Evolutionary conservation across 2,329 filamentous ascomycete species (phyloP), one percentile per base, ranked within the genome.

Genomic region (Lachnellula arida): DNA sequence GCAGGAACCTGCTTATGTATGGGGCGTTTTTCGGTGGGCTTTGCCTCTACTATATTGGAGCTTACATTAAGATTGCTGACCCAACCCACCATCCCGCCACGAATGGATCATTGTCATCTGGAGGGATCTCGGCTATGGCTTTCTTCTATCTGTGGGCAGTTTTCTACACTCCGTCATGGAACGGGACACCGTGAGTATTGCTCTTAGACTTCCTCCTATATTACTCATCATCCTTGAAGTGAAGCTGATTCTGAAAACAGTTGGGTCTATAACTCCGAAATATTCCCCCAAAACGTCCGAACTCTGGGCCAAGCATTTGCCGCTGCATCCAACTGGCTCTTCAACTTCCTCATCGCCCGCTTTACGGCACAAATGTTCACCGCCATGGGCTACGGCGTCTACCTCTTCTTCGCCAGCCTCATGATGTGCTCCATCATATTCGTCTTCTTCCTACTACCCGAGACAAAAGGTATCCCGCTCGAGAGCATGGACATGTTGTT

Each of bases 221-320:
- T 32, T 11, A 32, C 28, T 32, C 28, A 32, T 32, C 9, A 32
- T 11, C 9, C 28, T 32, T 32, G 28, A 32, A 32, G 2, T 11
- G 9, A 32, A 11, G 28, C 9, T 32, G 9, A 32, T 32, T 32
- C 8, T 11, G 3, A 32, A 32, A 32, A 3, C 9, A 32, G 28
- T 71, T 89, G 86, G 84, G 83, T 88, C 65, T 84, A 88, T 65
- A 78, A 86, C 12, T 79, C 79, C 14, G 86, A 89, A 70, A 89
- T 89, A 75, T 81, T 81, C 60, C 77, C 78, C 0, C 75, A 73
- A 0, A 70, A 78, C 5, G 75, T 81, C 47, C 74, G 79, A 12
- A 78, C 79, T 51, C 69, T 74, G 4, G 78, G 77, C 8, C 74
- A 78, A 32, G 79, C 84, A 3, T 76, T 88, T 42, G 85, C 79